These are phyloP conservation scores for Silene conica DNA, from an alignment of 148 eudicot genomes.

Conservation along the genomic window DNA sequence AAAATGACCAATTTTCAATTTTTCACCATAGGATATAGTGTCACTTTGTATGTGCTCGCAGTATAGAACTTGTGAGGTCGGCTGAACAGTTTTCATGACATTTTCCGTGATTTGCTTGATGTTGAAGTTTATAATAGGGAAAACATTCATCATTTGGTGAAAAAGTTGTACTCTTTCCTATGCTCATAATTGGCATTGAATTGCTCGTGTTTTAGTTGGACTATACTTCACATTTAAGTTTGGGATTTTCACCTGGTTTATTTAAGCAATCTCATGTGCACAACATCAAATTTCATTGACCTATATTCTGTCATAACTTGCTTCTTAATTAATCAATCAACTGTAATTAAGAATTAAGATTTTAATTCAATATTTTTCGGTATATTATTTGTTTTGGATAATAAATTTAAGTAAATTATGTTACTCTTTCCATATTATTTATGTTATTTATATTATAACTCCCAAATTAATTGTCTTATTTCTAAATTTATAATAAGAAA, in stretches of 20 bases:
- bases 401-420: too few relatives aligned
- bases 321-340: slow-evolving; percentile 10
- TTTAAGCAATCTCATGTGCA: slow-evolving; percentile 17
- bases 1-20: too few relatives aligned
- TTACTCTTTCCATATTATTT: too few relatives aligned
- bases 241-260: not conserved
- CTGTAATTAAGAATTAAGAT: too few relatives aligned
- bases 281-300: not conserved
- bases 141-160: slow-evolving; percentile 34
- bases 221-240: slow-evolving; percentile 10
- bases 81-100: slow-evolving; percentile 22
- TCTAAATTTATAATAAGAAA: too few relatives aligned
- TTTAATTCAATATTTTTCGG: too few relatives aligned
- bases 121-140: slow-evolving; percentile 21
- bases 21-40: too few relatives aligned
- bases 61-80: too few relatives aligned
- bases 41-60: too few relatives aligned
- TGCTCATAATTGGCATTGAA: slow-evolving; percentile 1
- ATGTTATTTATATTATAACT: too few relatives aligned
- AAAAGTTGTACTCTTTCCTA: slow-evolving; percentile 8
- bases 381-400: too few relatives aligned
- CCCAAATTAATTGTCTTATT: too few relatives aligned
- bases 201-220: not conserved
- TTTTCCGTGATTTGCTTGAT: slow-evolving; percentile 23
- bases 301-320: slow-evolving; percentile 7